Percentiles rank a stretch among this genome's conserved stretches.
These are phyloP conservation scores for Arctium minus DNA, from an alignment of 129 eudicot species.

Conservation along the genomic window DNA sequence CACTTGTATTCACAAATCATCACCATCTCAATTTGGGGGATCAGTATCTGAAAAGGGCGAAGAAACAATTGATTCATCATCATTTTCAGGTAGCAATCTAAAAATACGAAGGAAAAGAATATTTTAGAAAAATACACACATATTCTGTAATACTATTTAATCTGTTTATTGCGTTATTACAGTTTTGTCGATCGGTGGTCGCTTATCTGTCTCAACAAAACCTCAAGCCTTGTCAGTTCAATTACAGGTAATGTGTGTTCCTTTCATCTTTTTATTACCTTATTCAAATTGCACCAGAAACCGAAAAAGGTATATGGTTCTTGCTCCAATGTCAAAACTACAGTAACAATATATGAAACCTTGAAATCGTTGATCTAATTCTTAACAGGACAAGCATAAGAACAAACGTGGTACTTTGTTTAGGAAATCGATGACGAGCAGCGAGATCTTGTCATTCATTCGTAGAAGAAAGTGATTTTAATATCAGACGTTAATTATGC, in stretches of 20 bases:
- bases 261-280: background rate
- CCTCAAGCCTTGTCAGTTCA: slow-evolving; percentile 30
- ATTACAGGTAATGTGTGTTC: slow-evolving; percentile 44
- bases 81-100: slow-evolving; percentile 38
- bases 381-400: slow-evolving; percentile 23
- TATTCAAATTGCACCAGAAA: background rate
- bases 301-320: background rate
- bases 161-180: background rate
- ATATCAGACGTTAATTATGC: background rate
- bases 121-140: background rate
- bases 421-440: slow-evolving; percentile 27
- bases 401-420: slow-evolving; percentile 9
- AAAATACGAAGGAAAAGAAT: background rate
- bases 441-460: slow-evolving; percentile 22
- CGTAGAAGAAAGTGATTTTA: slow-evolving; percentile 13
- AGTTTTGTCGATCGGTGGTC: slow-evolving; percentile 47
- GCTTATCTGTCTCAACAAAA: slow-evolving; percentile 30
- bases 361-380: background rate
- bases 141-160: background rate
- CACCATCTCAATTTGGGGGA: slow-evolving; percentile 12
- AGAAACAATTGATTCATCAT: background rate
- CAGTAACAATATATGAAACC: background rate
- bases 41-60: slow-evolving; percentile 9
- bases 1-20: slow-evolving; percentile 37
- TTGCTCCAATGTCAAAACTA: background rate